Evolutionary conservation across 805 yeast genomes (phyloP), one percentile per base, ranked within the genome.

Genomic region (Myxozyma neotropica): DNA sequence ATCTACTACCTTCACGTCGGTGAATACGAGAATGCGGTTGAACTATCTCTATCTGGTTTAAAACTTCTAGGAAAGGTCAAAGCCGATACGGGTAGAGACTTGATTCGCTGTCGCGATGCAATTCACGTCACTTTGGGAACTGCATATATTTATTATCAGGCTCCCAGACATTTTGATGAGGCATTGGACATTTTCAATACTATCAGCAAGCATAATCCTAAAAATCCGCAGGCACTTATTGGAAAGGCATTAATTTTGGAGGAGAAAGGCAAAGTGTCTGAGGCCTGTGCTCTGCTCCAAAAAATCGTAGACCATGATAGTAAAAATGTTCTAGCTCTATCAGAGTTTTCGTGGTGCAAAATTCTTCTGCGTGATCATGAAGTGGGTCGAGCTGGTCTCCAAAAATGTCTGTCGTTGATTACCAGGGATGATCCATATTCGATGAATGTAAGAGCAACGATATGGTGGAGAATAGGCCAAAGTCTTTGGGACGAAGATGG

Each of bases 171-270:
- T 73, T 89, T 83, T 69, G 78, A 82, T 1, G 78, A 85, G 26
- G 98, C 99, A 0, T 70, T 87, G 29, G 83, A 82, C 50, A 72
- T 91, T 15, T 94, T 87, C 72, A 87, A 87, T 38, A 75, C 77
- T 24, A 83, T 91, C 2, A 75, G 89, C 26, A 64, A 72, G 0
- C 75, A 75, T 21, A 75, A 75, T 31, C 79, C 80, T 3, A 67
- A 72, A 3, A 83, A 85, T 66, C 73, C 80, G 4, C 79, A 78
- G 48, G 96, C 96, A 0, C 78, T 81, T 56, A 80, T 92, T 40
- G 98, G 98, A 12, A 88, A 87, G 70, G 95, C 94, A 1, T 75
- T 88, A 66, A 88, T 94, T 62, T 76, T 83, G 40, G 81, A 87
- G 47, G 94, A 90, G 68, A 80, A 83, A 62, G 81, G 83, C 7